Evolutionary conservation across 129 eudicot genomes (phyloP), one percentile per base, ranked within the genome.

Genomic region (Artemisia tridentata): DNA sequence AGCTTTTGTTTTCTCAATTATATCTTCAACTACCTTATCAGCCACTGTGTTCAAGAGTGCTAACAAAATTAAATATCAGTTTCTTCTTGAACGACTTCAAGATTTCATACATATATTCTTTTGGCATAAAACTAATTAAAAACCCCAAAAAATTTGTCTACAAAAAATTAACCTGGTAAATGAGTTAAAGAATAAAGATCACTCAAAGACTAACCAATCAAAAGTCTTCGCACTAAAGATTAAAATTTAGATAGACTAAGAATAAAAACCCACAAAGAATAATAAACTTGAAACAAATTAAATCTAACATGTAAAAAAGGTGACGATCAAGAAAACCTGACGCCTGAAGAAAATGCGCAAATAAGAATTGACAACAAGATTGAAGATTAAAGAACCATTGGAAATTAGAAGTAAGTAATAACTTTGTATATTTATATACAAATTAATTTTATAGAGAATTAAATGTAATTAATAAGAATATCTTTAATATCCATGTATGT

Each of bases 281-380:
- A 57, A 19, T 11, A 18, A 47, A 52, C 5, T 29, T 11, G 49
- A 7, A 12, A 12, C 0, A 12, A 54, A 52, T 12, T 43, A 0
- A 53, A 52, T 52, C 72, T 69, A 71, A 77, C 77, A 72, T 71
- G 72, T 17, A 54, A n/a, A 70, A 77, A 69, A 48, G 80, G 3
- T 51, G 75, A 68, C 41, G 69, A 76, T 58, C 69, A 49, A 43
- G 43, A 47, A 19, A 49, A 54, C 52, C 5, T 59, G 17, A 52
- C 21, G 50, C 52, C 5, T 59, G 17, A 52, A 38, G 50, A 76
- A 69, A 8, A 68, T 63, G 20, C 13, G 20, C 13, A 62, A 29
- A 49, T 14, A 54, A 63, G 78, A 74, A 63, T 23, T 56, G 63
- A 70, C 72, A 18, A 63, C 59, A 70, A 77, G 50, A 61, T 62